Evolutionary conservation across 2,329 filamentous ascomycete genomes (phyloP), one percentile per base, ranked within the genome.

Genomic region (Oidium heveae): DNA sequence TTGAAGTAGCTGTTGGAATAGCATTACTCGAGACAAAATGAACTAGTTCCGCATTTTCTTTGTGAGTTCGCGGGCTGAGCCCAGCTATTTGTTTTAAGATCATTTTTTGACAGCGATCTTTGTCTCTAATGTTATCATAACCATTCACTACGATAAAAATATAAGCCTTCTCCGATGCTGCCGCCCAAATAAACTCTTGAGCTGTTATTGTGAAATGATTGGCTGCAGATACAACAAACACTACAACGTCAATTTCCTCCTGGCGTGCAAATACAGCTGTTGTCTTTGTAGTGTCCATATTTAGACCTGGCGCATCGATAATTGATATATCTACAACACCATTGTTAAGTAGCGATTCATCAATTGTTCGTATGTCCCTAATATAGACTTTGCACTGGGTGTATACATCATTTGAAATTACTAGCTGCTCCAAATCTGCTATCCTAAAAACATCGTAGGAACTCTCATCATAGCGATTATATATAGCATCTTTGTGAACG

Each of bases 71-170:
- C 2, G 89, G 91, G 64, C 89, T 96, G n/a, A 98, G 73, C 28
- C 79, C 79, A 52, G 76, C 73, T 16, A 98, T 81, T 67, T 96
- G 89, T 62, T 95, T 87, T 56, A 98, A 67, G 52, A 98, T 91
- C 77, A 86, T 84, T 64, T 91, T 86, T 66, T 94, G 78, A 66
- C 89, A 96, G 56, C 89, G 76, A 57, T 86, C 75, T 70, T 95
- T 91, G 67, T 96, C 88, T 59, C 83, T 76, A 62, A 98, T 96
- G 57, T 84, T 83, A 68, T 98, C 91, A 63, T 87, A 98, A 18
- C 89, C 88, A 65, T 98, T 98, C 60, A 98, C 91, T 15, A 98
- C 91, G 67, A 98, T 94, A 67, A 98, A 98, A 58, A 98, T 88
- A 65, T 98, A 98, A 0, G 91, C 89, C 69, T 98, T 98, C 65